Base-by-base conservation (phyloP, 371 early-diverging fungal species). In the Mucor irregularis region DNA sequence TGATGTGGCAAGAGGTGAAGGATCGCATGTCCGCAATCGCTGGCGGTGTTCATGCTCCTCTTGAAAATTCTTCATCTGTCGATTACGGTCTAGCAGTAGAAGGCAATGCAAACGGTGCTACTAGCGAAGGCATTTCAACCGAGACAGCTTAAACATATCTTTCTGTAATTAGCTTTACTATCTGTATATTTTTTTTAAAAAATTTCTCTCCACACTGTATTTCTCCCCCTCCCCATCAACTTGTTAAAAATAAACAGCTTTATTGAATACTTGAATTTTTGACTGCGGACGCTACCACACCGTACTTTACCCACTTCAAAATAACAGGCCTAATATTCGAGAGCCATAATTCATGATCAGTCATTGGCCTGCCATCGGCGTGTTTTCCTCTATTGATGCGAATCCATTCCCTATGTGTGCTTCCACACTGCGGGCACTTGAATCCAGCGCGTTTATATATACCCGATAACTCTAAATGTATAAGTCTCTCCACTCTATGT, bases 1-100 rank as follows among this genome's bases (percentile, higher is more conserved):
- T 82, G 39, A 56, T 85, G 56, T 76, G 70, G 71, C 68, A 76
- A 42, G 85, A 85, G 64, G 37, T 81, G 56, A 76, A 65, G 49
- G 63, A 62, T 19, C 64, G 77, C 39, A 16, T 62, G 13, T 38
- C 52, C 22, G 62, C 56, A n/a, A 28, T 28, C 9, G 45, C 42
- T 42, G 42, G 42, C 34, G 35, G 16, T 26, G 43, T 44, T 39
- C 39, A 50, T 25, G 19, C 46, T 37, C 38, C 40, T 35, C 46
- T 46, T 31, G 47, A 55, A 37, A 45, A 26, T 16, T n/a, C 45
- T 42, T 34, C 53, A 25, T n/a, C 44, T 16, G 35, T 25, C 26
- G 53, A 47, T 4, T 47, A 49, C 25, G n/a, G 25, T 24, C 14
- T 37, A 42, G 19, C 42, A 11, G 42, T 42, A 8, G 49, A 49